Conservation (phyloP, 2,329 filamentous ascomycete species). For the Clonostachys rhizophaga region DNA sequence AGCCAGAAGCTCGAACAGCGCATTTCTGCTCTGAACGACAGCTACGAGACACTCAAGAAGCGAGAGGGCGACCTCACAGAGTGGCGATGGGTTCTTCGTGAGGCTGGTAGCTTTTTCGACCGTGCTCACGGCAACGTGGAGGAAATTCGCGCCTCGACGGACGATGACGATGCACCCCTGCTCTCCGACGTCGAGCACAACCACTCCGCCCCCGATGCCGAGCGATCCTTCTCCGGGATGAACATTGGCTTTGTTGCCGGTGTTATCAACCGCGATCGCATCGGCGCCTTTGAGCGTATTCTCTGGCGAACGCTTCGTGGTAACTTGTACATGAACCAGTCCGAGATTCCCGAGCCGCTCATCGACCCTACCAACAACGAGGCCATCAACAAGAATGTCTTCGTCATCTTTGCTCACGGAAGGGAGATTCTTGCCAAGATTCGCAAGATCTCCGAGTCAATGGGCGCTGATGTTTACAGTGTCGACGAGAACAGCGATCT, state of each 20-base stretch:
- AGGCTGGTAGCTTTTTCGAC: constrained; percentile 97
- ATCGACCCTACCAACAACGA: constrained; percentile 92
- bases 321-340: constrained; percentile 99
- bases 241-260: constrained; percentile 98
- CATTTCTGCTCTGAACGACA: constrained; percentile 88
- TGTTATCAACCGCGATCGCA: constrained; percentile 88
- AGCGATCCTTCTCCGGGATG: constrained; percentile 91
- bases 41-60: constrained; percentile 97
- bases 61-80: constrained; percentile 94
- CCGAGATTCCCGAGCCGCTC: constrained; percentile 91
- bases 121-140: constrained; percentile 94
- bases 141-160: constrained; percentile 86
- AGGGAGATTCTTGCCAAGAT: constrained; percentile 99
- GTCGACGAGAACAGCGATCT: constrained; percentile 98
- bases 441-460: constrained; percentile 95
- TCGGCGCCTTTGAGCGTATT: constrained; percentile 94
- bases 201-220: constrained; percentile 59
- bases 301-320: constrained; percentile 95
- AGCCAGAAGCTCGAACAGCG: constrained; percentile 90
- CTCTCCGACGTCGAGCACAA: constrained; percentile 91
- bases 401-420: constrained; percentile 98
- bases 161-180: constrained; percentile 88
- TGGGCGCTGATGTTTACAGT: constrained; percentile 92
- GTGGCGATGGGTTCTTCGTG: constrained; percentile 96
- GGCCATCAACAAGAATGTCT: constrained; percentile 92